These are phyloP conservation scores for Zarea fungicola DNA, from an alignment of 2,329 filamentous ascomycete species.

Conservation along the genomic window DNA sequence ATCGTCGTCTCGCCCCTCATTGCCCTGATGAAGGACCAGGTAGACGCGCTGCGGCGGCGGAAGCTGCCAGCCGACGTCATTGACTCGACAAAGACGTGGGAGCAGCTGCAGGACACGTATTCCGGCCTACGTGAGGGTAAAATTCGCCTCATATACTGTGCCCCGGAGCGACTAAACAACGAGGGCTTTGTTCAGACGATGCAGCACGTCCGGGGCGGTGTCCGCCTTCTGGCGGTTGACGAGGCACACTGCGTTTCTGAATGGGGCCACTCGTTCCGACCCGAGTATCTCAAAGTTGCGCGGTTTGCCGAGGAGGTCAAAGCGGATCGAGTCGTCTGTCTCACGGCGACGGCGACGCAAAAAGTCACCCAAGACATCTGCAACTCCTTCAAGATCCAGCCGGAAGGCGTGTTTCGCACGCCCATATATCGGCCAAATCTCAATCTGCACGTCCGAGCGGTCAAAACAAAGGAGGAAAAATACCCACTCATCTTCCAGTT, in stretches of 20 bases:
- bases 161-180: constrained; percentile 56
- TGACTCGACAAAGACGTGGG: constrained; percentile 50
- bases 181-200: constrained; percentile 54
- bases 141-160: constrained; percentile 52
- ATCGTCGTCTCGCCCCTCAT: constrained; percentile 53
- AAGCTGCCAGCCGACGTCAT: constrained; percentile 49
- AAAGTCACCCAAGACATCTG: constrained; percentile 51
- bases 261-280: constrained; percentile 46
- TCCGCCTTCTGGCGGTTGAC: constrained; percentile 52
- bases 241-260: constrained; percentile 55
- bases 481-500: constrained; percentile 42
- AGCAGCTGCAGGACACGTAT: constrained; percentile 37
- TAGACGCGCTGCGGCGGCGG: constrained; percentile 45
- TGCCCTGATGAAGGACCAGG: constrained; percentile 57
- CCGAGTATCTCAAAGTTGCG: constrained; percentile 50
- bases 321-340: constrained; percentile 53
- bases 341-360: constrained; percentile 56
- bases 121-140: constrained; percentile 37
- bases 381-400: constrained; percentile 42
- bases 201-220: constrained; percentile 47
- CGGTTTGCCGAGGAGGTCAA: constrained; percentile 50
- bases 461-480: constrained; percentile 38
- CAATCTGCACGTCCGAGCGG: constrained; percentile 44
- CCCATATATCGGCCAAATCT: constrained; percentile 56
- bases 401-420: constrained; percentile 48